Conservation (phyloP, 352 stramenopile genomes). For the Pelagophyceae sp. region DNA sequence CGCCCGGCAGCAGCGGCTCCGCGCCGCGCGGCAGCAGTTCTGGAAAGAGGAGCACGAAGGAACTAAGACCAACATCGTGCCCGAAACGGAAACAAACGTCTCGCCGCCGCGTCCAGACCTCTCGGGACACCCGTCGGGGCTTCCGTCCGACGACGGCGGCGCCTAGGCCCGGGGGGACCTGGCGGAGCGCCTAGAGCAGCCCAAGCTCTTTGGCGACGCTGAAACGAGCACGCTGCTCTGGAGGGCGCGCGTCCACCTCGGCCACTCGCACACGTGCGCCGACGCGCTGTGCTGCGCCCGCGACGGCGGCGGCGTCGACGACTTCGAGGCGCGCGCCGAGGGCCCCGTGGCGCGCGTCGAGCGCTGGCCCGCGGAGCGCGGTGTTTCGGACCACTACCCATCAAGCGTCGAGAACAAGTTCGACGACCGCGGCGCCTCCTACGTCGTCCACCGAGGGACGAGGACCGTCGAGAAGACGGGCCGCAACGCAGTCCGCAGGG, state of each 20-base stretch:
- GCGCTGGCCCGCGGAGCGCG: not conserved
- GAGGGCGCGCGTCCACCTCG: not conserved
- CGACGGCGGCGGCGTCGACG: not conserved
- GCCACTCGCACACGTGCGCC: not conserved
- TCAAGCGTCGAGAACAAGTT: too few species aligned
- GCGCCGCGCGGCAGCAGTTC: not conserved
- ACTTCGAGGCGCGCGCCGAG: not conserved
- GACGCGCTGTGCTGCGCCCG: not conserved
- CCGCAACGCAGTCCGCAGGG: not conserved
- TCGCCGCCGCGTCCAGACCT: not conserved
- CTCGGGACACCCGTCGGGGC: too few species aligned
- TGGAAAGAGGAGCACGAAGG: not conserved
- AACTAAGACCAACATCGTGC: not conserved
- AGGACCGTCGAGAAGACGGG: not conserved
- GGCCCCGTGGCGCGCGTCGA: not conserved
- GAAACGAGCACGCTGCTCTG: not conserved
- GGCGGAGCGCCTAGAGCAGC: not conserved
- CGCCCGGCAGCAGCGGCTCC: not conserved
- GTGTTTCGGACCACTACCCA: not conserved
- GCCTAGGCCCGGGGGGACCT: too few species aligned
- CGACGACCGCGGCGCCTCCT: not conserved
- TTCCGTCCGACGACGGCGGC: too few species aligned
- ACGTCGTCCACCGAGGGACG: not conserved
- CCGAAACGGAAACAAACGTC: not conserved
- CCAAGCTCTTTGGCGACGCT: not conserved